Evolutionary conservation across 768 basidiomycete species (phyloP).

Genomic region (Lactarius pseudohatsudake): DNA sequence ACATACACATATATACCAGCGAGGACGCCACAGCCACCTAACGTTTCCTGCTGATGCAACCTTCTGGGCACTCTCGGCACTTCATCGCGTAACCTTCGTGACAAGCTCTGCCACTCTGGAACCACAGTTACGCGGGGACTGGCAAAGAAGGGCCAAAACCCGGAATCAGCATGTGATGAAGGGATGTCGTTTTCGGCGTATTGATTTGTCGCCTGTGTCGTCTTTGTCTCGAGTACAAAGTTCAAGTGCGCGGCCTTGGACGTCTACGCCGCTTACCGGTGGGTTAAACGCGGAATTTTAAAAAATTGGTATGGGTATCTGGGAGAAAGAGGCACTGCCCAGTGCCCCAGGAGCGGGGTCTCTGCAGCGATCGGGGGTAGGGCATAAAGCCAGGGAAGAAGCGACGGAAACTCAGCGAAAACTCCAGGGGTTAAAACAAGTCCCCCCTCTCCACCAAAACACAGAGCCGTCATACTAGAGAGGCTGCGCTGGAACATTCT

Average conservation of each 20-base stretch:
- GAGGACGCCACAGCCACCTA: neutral
- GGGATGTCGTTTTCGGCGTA: neutral
- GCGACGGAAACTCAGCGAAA: neutral
- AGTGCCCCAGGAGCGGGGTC: neutral
- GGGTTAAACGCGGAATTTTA: neutral
- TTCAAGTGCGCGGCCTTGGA: too few species aligned
- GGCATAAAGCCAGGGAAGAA: neutral
- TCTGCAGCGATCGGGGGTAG: neutral
- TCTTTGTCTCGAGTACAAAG: too few species aligned
- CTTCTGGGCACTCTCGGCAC: neutral
- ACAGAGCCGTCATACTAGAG: neutral
- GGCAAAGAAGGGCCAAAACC: neutral
- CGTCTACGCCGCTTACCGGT: neutral
- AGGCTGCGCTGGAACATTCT: neutral
- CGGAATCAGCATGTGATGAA: neutral
- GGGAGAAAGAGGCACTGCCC: neutral
- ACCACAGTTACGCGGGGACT: neutral
- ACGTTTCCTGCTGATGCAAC: neutral
- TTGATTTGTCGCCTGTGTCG: too few species aligned
- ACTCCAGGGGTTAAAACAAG: neutral
- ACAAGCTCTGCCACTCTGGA: neutral
- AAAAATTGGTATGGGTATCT: neutral
- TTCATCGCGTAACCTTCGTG: neutral
- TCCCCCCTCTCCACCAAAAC: neutral
- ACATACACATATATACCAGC: neutral